Evolutionary conservation across 2,329 filamentous ascomycete genomes (phyloP).

Genomic region (Pseudogymnoascus pannorum): DNA sequence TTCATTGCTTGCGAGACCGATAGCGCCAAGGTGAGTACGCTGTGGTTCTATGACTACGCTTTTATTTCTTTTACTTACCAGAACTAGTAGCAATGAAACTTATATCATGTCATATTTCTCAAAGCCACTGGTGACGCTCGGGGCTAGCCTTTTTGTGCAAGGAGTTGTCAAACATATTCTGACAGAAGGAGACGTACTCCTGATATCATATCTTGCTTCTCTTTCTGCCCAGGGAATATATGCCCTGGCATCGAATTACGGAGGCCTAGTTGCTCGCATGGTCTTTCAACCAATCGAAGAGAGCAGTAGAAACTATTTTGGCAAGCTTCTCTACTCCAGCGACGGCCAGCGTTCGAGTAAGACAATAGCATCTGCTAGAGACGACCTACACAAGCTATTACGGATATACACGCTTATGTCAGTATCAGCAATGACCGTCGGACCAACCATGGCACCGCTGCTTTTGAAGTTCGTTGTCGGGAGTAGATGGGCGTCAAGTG

Average conservation of each 20-base stretch:
- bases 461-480: constrained; percentile 72
- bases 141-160: constrained; percentile 78
- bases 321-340: constrained; percentile 56
- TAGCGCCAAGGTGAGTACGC: constrained; percentile 28
- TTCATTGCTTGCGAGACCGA: constrained; percentile 52
- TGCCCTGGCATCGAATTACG: constrained; percentile 89
- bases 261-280: constrained; percentile 77
- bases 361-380: constrained; percentile 35
- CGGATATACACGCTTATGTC: constrained; percentile 69
- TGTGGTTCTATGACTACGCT: background rate
- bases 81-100: constrained; percentile 14
- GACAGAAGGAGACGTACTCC: constrained; percentile 87
- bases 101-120: constrained; percentile 47
- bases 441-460: constrained; percentile 66
- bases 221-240: constrained; percentile 83
- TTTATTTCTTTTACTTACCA: constrained; percentile 12
- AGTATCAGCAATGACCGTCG: constrained; percentile 59
- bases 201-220: constrained; percentile 71
- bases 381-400: constrained; percentile 57
- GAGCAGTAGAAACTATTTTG: constrained; percentile 83
- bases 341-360: constrained; percentile 22
- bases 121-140: constrained; percentile 61
- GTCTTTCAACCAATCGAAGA: constrained; percentile 95
- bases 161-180: constrained; percentile 86
- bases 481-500: constrained; percentile 63